phyloP scores from a whole-genome alignment of 2,329 filamentous ascomycete species.

The Penicillium sp. region DNA sequence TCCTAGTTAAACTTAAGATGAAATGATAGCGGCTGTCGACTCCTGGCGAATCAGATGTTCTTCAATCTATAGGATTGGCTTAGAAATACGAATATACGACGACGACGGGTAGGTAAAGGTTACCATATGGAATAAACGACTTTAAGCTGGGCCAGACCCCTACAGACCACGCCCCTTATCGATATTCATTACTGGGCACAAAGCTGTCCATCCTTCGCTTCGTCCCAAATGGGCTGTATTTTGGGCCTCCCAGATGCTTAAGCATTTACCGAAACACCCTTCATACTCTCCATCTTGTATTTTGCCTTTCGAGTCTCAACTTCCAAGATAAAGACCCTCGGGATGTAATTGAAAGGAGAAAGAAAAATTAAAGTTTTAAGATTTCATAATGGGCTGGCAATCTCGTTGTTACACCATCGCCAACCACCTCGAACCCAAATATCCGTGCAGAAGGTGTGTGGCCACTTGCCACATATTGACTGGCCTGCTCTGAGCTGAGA shows the following conservation, averaged over 20 bases:
- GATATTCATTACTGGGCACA: neutral
- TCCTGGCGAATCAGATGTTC: neutral
- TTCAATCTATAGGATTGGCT: neutral
- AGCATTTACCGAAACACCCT: neutral
- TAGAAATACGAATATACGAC: neutral
- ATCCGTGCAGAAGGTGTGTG: too few relatives aligned
- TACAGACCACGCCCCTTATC: neutral
- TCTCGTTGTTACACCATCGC: too few relatives aligned
- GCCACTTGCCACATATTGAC: too few relatives aligned
- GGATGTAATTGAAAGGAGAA: too few relatives aligned
- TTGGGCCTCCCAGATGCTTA: neutral
- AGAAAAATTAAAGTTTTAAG: too few relatives aligned
- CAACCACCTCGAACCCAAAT: too few relatives aligned
- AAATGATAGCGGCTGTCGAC: neutral
- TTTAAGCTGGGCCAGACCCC: neutral
- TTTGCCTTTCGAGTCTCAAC: neutral
- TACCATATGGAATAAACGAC: neutral
- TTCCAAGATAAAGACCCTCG: neutral
- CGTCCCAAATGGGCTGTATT: neutral
- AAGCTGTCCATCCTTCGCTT: neutral
- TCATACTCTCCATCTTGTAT: neutral
- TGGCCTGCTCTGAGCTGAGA: too few relatives aligned
- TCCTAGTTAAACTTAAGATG: neutral
- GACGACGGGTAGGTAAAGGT: neutral
- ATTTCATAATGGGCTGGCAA: too few relatives aligned